Evolutionary conservation across 2,329 filamentous ascomycete genomes (phyloP).

Genomic region (Neofusicoccum sp.): DNA sequence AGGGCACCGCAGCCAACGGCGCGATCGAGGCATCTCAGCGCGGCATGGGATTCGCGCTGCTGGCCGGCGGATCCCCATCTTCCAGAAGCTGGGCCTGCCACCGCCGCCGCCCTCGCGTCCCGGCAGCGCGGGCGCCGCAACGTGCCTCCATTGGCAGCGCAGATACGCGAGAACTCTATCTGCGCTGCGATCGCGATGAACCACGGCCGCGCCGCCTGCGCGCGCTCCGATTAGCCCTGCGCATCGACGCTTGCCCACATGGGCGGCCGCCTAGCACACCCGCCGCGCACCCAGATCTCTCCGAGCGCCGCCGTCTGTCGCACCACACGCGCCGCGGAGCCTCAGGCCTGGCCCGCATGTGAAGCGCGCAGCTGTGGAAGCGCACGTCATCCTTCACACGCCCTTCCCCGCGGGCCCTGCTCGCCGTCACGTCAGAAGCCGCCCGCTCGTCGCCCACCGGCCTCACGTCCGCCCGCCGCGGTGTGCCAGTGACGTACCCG

Average conservation of each 20-base stretch:
- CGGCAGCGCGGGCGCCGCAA: not conserved
- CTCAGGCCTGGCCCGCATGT: too few species aligned
- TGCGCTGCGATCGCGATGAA: constrained; percentile 9
- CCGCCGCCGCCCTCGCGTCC: constrained; percentile 2
- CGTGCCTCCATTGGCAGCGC: not conserved
- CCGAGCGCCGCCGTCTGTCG: too few species aligned
- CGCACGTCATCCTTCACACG: too few species aligned
- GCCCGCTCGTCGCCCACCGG: too few species aligned
- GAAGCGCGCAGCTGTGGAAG: too few species aligned
- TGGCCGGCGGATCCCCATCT: not conserved
- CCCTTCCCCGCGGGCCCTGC: too few species aligned
- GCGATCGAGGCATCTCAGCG: not conserved
- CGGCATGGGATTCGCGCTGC: not conserved
- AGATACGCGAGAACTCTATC: constrained; percentile 20
- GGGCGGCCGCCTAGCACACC: not conserved
- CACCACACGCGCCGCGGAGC: too few species aligned
- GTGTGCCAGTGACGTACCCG: too few species aligned
- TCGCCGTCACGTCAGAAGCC: too few species aligned
- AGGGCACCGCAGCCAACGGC: not conserved
- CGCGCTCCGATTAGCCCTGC: constrained; percentile 6
- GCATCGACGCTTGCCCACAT: not conserved
- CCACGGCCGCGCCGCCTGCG: not conserved
- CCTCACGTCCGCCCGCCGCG: too few species aligned
- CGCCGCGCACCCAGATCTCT: too few species aligned
- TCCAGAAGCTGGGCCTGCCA: not conserved